These are phyloP conservation scores for Fistulinella cinereoalba DNA, from an alignment of 1,284 basidiomycete genomes.

Conservation along the genomic window DNA sequence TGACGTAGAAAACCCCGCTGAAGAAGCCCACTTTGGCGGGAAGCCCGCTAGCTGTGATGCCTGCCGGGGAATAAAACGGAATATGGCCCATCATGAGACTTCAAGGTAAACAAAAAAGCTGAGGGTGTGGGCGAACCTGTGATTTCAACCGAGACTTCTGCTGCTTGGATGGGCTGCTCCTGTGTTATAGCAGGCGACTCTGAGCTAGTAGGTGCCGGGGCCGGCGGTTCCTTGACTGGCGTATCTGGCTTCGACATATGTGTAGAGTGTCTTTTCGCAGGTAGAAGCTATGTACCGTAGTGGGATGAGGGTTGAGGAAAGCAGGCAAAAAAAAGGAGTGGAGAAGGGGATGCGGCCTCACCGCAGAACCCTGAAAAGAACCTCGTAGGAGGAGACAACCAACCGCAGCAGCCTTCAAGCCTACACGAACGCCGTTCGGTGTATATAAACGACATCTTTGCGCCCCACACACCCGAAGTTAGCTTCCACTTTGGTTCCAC, in stretches of 20 bases:
- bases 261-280: not conserved
- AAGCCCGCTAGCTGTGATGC: constrained; percentile 33
- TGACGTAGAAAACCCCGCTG: constrained; percentile 26
- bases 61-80: constrained; percentile 6
- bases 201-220: not conserved
- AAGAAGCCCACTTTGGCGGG: constrained; percentile 32
- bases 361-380: too few relatives aligned
- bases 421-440: not conserved
- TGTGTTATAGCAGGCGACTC: not conserved
- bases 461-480: not conserved
- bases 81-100: too few relatives aligned
- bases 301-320: not conserved
- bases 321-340: not conserved
- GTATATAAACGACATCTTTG: not conserved
- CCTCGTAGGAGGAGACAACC: not conserved
- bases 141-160: constrained; percentile 29
- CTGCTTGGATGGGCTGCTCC: constrained; percentile 4
- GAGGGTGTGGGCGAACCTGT: constrained; percentile 16
- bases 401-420: not conserved
- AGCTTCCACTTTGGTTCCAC: constrained; percentile 20
- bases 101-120: too few relatives aligned
- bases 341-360: too few relatives aligned
- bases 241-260: constrained; percentile 16
- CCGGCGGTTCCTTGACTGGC: constrained; percentile 3
- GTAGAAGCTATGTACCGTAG: not conserved